Conservation (phyloP, 345 rosid genomes). For the Acer yangbiense region DNA sequence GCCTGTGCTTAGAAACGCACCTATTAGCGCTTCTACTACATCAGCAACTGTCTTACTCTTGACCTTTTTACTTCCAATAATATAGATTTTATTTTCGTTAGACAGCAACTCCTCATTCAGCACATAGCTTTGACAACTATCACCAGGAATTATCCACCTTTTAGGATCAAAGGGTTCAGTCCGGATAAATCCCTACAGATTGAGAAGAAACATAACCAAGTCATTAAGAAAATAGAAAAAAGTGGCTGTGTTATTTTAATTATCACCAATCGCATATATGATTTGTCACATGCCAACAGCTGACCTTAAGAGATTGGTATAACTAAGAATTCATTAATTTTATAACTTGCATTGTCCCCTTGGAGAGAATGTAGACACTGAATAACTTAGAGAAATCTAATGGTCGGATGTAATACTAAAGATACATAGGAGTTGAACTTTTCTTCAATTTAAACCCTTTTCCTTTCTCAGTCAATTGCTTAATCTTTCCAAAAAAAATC, state of each 20-base stretch:
- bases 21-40: constrained; percentile 84
- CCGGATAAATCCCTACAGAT: constrained; percentile 78
- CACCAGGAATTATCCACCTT: constrained; percentile 77
- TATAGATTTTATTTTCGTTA: constrained; percentile 44
- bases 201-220: constrained; percentile 11
- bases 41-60: constrained; percentile 76
- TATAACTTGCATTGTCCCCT: not conserved
- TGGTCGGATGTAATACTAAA: not conserved
- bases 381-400: not conserved
- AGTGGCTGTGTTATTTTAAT: not conserved
- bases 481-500: too few species aligned
- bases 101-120: constrained; percentile 41
- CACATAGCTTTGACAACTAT: constrained; percentile 33
- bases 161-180: constrained; percentile 67
- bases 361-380: not conserved
- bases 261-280: not conserved
- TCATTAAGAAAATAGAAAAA: not conserved
- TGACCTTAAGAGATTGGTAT: not conserved
- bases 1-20: constrained; percentile 72
- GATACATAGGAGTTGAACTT: not conserved
- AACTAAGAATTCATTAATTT: not conserved
- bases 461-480: not conserved
- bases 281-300: not conserved
- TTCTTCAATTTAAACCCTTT: not conserved
- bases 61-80: constrained; percentile 41